Conservation (phyloP, 2,329 filamentous ascomycete genomes). For the Plectosphaerella cucumerina region DNA sequence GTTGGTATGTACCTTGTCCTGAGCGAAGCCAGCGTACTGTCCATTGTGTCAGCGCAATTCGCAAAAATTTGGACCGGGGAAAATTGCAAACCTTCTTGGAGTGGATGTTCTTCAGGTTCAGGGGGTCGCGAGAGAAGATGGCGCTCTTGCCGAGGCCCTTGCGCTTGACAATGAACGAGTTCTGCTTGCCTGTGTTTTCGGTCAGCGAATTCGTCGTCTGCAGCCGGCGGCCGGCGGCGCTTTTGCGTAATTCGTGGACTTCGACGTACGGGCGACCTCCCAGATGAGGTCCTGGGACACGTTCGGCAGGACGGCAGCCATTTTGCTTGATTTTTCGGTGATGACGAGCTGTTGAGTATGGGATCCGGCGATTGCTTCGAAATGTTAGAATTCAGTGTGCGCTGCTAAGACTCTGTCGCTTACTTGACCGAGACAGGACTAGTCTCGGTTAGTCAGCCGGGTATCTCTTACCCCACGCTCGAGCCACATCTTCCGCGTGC, state of each 20-base stretch:
- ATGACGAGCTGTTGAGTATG: constrained; percentile 19
- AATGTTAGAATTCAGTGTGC: constrained; percentile 17
- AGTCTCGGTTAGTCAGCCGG: not conserved
- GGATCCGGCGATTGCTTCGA: constrained; percentile 7
- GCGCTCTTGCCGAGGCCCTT: constrained; percentile 66
- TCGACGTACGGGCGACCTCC: constrained; percentile 85
- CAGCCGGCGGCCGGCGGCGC: not conserved
- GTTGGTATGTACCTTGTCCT: constrained; percentile 69
- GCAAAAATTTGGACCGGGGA: not conserved
- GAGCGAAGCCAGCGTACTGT: constrained; percentile 88
- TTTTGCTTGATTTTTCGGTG: constrained; percentile 43
- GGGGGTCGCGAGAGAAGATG: constrained; percentile 89
- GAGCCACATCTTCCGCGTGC: too few species aligned
- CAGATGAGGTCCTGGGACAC: constrained; percentile 90
- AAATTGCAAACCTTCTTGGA: constrained; percentile 71
- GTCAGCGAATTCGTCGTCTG: not conserved
- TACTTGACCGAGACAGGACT: not conserved
- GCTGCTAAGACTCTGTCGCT: not conserved
- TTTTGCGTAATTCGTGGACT: not conserved
- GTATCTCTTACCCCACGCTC: too few species aligned
- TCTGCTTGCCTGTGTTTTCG: constrained; percentile 67
- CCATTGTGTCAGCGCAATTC: constrained; percentile 6
- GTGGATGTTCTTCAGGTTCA: constrained; percentile 92
- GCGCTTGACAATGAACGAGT: constrained; percentile 91
- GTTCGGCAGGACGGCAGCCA: constrained; percentile 60